Conservation (phyloP, 768 basidiomycete genomes). For the Xerocomellus amylosporus region DNA sequence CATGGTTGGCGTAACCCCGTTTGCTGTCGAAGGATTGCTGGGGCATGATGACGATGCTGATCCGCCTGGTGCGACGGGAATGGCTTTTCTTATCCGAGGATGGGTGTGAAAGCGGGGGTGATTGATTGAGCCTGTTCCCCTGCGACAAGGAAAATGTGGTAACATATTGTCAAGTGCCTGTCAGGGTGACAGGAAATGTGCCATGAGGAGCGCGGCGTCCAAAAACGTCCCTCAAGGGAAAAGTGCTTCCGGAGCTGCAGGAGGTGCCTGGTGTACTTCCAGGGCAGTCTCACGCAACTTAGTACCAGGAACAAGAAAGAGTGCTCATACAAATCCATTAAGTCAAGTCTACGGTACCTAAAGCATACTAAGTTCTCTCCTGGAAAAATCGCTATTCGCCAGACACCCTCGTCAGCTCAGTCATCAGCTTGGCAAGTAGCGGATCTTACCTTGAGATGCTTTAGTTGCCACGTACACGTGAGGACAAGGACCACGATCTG, state of each 20-base stretch:
- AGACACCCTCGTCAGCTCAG: background rate
- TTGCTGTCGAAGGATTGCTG: conserved; percentile 25
- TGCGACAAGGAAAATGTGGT: conserved; percentile 8
- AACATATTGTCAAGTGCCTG: conserved; percentile 12
- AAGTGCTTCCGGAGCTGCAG: background rate
- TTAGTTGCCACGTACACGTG: conserved; percentile 91
- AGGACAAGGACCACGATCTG: conserved; percentile 83
- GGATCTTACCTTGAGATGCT: conserved; percentile 76
- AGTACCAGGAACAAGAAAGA: background rate
- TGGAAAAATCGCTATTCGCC: conserved; percentile 73
- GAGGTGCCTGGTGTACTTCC: conserved; percentile 1
- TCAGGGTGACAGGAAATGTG: background rate
- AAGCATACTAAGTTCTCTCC: conserved; percentile 56
- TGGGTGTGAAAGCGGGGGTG: background rate
- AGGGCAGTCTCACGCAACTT: background rate
- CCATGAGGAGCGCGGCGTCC: background rate
- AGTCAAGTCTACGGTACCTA: conserved; percentile 7
- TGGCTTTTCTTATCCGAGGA: conserved; percentile 12
- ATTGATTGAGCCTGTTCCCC: background rate
- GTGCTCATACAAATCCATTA: background rate
- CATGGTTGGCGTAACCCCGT: conserved; percentile 19
- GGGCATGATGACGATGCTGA: conserved; percentile 5
- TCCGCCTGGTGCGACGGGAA: background rate
- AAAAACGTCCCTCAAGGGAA: background rate
- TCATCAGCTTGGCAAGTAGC: background rate